These are phyloP conservation scores for Blastobotrys buckinghamii DNA, from an alignment of 1,139 yeast species.

Conservation along the genomic window DNA sequence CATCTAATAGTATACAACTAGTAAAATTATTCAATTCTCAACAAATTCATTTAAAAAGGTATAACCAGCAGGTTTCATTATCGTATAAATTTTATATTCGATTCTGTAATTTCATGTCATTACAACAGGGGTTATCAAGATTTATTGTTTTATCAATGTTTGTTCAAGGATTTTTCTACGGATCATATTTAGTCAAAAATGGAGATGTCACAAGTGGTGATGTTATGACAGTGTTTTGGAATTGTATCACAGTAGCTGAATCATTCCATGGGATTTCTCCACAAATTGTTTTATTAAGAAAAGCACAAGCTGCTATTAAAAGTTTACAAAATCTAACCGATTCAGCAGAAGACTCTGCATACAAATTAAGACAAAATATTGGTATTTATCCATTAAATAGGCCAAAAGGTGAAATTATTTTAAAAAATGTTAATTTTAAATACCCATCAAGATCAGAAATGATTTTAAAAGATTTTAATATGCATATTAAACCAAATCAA, in stretches of 20 bases:
- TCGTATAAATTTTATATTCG: conserved; percentile 47
- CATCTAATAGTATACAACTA: conserved; percentile 51
- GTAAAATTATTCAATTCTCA: conserved; percentile 62
- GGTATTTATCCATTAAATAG: conserved; percentile 31
- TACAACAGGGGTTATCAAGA: conserved; percentile 55
- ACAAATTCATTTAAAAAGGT: conserved; percentile 43
- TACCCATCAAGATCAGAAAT: conserved; percentile 52
- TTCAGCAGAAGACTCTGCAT: conserved; percentile 12
- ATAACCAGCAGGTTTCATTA: conserved; percentile 36
- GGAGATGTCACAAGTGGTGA: conserved; percentile 50
- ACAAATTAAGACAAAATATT: conserved; percentile 16
- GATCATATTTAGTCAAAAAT: conserved; percentile 54
- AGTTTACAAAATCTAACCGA: conserved; percentile 16
- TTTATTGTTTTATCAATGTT: conserved; percentile 63
- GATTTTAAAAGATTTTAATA: conserved; percentile 43
- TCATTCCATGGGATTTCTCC: conserved; percentile 35
- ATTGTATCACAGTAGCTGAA: conserved; percentile 67
- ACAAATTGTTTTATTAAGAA: conserved; percentile 23
- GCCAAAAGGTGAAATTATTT: conserved; percentile 43
- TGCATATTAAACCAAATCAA: conserved; percentile 43
- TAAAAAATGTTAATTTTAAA: conserved; percentile 50
- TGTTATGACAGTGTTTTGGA: conserved; percentile 75
- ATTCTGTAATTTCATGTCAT: conserved; percentile 45
- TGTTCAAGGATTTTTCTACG: conserved; percentile 91
- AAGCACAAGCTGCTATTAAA: conserved; percentile 25